Evolutionary conservation across 106 monocot species (phyloP), one percentile per base, ranked within the genome.

Genomic region (Cymbidium sinense): DNA sequence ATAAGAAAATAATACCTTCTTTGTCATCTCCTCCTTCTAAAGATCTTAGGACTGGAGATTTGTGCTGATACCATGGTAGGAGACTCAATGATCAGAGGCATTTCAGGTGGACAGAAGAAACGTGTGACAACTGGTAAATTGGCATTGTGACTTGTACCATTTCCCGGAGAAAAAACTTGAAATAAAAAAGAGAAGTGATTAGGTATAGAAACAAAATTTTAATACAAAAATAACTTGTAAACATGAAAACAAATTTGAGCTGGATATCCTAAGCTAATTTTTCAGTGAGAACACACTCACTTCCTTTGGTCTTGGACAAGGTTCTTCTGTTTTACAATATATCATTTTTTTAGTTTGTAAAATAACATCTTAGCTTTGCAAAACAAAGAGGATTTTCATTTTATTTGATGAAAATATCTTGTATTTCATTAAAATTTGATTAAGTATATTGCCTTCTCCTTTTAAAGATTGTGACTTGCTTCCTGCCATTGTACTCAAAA

Each of bases 101-200:
- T 88, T 52, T 88, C 88, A 41, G 88, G 85, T 12, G 88, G 88
- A 2, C 83, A 88, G 55, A 88, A 88, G 81, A 88, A 88, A 31
- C 85, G 88, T 4, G 83, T 88, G 6, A 85, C 85, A 12, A 80
- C 82, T 36, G 88, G 86, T 86, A 83, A 74, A 74, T 34, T 43
- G 12, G 27, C 43, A 25, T 23, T 43, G 43, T 74, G 43, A 25
- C 23, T 13, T 44, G 13, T 44, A 11, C 74, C 43, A 74, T 43
- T 25, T 74, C 0, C 17, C 35, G 12, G 36, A 74, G 28, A 74
- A 43, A 74, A 43, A 23, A 12, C 27, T 43, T 27, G 4, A n/a
- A 39, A 28, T 71, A 37, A 17, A 47, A 13, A 33, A 31, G 67
- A 4, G 30, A 33, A 67, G 67, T 9, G 37, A 71, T 13, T n/a